phyloP scores from a whole-genome alignment of 257 asterid species.

The Nicotiana undulata region DNA sequence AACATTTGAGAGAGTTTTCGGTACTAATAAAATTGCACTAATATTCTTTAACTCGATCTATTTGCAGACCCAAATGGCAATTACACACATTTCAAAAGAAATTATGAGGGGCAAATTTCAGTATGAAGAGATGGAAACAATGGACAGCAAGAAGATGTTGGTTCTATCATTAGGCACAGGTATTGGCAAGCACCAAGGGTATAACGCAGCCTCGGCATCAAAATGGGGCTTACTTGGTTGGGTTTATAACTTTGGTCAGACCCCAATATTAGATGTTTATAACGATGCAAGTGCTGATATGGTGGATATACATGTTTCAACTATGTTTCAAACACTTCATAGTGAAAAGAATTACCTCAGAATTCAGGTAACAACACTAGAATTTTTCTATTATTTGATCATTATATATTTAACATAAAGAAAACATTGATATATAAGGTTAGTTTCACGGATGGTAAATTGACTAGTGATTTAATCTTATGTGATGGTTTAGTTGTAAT shows the following conservation, averaged over 20 bases:
- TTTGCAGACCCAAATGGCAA: slow-evolving; percentile 49
- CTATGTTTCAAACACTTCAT: slow-evolving; percentile 37
- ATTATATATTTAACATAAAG: too few relatives aligned
- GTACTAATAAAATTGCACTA: too few relatives aligned
- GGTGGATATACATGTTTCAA: slow-evolving; percentile 57
- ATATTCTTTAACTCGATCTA: not conserved
- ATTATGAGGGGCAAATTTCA: slow-evolving; percentile 36
- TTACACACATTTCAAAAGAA: slow-evolving; percentile 50
- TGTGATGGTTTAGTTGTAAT: too few relatives aligned
- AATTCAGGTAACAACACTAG: slow-evolving; percentile 34
- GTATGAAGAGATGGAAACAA: slow-evolving; percentile 34
- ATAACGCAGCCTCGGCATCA: slow-evolving; percentile 29
- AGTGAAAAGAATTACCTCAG: slow-evolving; percentile 46
- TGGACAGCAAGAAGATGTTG: slow-evolving; percentile 38
- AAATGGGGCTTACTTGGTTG: slow-evolving; percentile 47
- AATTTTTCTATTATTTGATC: too few relatives aligned
- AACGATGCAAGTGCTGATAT: slow-evolving; percentile 44
- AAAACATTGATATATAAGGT: too few relatives aligned
- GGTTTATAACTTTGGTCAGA: slow-evolving; percentile 34
- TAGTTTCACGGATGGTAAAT: too few relatives aligned
- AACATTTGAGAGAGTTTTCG: too few relatives aligned
- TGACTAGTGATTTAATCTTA: too few relatives aligned
- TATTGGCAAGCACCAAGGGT: slow-evolving; percentile 26
- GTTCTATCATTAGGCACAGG: slow-evolving; percentile 57
- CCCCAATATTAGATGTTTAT: slow-evolving; percentile 31